Evolutionary conservation across 2,329 filamentous ascomycete genomes (phyloP), one percentile per base, ranked within the genome.

Genomic region (Xylaria multiplex): DNA sequence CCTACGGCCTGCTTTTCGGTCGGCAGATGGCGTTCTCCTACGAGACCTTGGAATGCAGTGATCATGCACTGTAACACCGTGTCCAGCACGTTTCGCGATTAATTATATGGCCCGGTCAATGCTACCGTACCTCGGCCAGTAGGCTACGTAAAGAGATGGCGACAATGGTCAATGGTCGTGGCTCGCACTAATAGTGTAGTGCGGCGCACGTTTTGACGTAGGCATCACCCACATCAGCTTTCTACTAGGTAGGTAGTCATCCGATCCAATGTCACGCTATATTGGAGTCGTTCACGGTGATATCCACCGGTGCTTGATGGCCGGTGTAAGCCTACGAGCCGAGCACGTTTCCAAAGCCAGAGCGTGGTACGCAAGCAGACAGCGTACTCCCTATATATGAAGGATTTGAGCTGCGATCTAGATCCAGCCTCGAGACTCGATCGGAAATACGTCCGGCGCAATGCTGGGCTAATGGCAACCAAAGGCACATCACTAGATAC

Each of bases 241-340:
- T 48, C 46, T 45, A n/a, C 27, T 45, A n/a, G 24, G 45, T 43
- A 45, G 49, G 19, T 22, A 45, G 45, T 62, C 52, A 22, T 22
- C 62, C 48, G 63, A 59, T 48, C 55, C 55, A 24, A 57, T 60
- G 52, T 48, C 37, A 62, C 53, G 63, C 63, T 66, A 57, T 50
- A n/a, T 62, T 66, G 66, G 55, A 45, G 55, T 57, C 37, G 19
- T 22, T 35, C 40, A 37, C 16, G 45, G 46, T 40, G 43, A 30
- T 46, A 30, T 46, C 22, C 19, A 54, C 55, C 19, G 40, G 22
- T 45, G 42, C 54, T 45, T 32, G 42, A 35, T 35, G 16, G 43
- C 32, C 45, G 14, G 24, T 42, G 56, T 30, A 32, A 14, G 43
- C 53, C 59, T 50, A 59, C 50, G 42, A 55, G 32, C 49, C 35